Base-by-base conservation (phyloP, 805 yeast genomes). In the Cyberlindnera xylosilytica region DNA sequence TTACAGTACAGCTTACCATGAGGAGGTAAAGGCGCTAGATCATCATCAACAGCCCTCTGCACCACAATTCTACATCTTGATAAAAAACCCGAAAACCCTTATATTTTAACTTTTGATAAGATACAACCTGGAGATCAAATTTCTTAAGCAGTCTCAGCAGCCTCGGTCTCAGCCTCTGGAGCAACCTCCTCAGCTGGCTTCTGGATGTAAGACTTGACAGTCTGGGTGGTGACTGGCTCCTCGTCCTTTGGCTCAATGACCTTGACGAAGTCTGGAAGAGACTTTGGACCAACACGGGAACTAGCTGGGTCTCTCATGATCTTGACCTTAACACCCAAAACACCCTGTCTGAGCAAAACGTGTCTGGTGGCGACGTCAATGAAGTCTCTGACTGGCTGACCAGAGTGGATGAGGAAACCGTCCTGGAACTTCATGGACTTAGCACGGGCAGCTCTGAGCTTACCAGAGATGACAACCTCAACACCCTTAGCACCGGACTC, bases 401-500 rank as follows among this genome's bases (percentile, higher is more conserved):
- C 99, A 68, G 97, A 89, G 93, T 93, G 99, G 83, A 93, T 93
- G 93, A 93, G 87, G 96, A 93, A 93, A 82, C 99, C 99, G 73
- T 91, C 98, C 71, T 93, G 85, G 84, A 91, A 93, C 79, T 93
- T 93, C 96, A 93, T 95, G 68, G 97, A 83, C 87, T 93, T 93
- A 67, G 99, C 99, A 83, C 99, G 89, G 67, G 98, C 99, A 76
- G 97, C 99, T 81, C 97, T 88, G 73, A 95, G 85, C 80, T 93
- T 93, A 84, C 99, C 99, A 63, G 97, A 89, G 69, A 93, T 87
- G 65, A 93, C 98, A 73, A 93, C 99, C 82, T 93, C 99, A 69
- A 95, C 97, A 90, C 99, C 99, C 87, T 93, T 93, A 71, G 99
- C 99, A 77, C 99, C 99, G 58, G 97, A 88, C 76, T 90, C 97